phyloP scores from a whole-genome alignment of 805 yeast genomes.

The Lachancea lanzarotensis region DNA sequence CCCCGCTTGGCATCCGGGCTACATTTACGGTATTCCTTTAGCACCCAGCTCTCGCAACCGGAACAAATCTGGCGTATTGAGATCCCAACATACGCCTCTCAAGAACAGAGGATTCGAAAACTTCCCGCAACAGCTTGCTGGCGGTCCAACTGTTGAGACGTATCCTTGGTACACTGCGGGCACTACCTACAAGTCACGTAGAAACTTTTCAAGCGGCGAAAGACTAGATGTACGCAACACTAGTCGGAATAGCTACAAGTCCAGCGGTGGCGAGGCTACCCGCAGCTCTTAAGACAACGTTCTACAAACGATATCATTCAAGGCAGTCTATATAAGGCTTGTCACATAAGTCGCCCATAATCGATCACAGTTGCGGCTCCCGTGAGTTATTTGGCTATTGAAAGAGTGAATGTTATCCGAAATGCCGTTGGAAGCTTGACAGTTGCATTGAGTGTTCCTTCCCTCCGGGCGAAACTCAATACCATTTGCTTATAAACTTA shows the following conservation, averaged over 20 bases:
- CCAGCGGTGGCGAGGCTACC: slow-evolving; percentile 28
- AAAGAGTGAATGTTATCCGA: too few relatives aligned
- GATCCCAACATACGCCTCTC: slow-evolving; percentile 2
- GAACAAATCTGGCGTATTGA: not conserved
- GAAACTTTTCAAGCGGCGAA: slow-evolving; percentile 2
- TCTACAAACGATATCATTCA: too few relatives aligned
- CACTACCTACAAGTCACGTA: not conserved
- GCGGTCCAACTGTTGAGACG: not conserved
- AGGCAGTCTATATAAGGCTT: too few relatives aligned
- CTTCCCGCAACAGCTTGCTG: not conserved
- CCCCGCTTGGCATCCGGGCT: slow-evolving; percentile 3
- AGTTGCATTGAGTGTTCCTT: too few relatives aligned
- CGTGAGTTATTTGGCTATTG: too few relatives aligned
- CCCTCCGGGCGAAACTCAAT: too few relatives aligned
- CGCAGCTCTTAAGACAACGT: slow-evolving; percentile 9
- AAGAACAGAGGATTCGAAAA: not conserved
- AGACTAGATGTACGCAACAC: not conserved
- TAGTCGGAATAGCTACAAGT: slow-evolving; percentile 14
- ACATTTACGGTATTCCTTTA: slow-evolving; percentile 1
- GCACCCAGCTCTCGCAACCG: not conserved
- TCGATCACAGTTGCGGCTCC: too few relatives aligned
- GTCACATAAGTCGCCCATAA: too few relatives aligned
- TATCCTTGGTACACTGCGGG: slow-evolving; percentile 3
- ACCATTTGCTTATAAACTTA: too few relatives aligned
- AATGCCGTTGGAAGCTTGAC: too few relatives aligned